These are phyloP conservation scores for Avena atlantica DNA, from an alignment of 176 grass and related monocot genomes.

Conservation along the genomic window DNA sequence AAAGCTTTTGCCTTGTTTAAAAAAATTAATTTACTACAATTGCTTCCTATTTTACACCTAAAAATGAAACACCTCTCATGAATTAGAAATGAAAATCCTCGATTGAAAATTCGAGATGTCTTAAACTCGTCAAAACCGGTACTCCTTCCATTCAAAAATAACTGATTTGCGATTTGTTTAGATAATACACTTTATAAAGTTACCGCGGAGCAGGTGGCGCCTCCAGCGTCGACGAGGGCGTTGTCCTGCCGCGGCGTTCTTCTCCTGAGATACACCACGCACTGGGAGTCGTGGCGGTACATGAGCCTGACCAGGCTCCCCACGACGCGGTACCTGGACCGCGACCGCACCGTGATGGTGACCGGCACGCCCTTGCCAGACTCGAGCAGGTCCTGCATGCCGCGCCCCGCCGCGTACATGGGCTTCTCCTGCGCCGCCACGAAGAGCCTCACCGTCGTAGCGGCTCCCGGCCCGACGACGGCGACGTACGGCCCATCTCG, in stretches of 20 bases:
- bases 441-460: conserved; percentile 44
- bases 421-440: conserved; percentile 75
- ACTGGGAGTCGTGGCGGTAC: conserved; percentile 64
- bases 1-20: no score
- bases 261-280: conserved; percentile 60
- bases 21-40: no score
- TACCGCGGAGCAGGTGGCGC: conserved; percentile 47
- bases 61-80: no score
- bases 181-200: neutral
- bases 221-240: conserved; percentile 40
- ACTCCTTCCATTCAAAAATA: no score
- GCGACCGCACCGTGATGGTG: conserved; percentile 53
- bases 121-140: neutral
- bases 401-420: conserved; percentile 81
- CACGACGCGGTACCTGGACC: conserved; percentile 61
- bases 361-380: conserved; percentile 62
- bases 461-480: conserved; percentile 7
- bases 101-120: neutral
- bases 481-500: conserved; percentile 56
- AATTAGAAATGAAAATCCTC: no score
- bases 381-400: conserved; percentile 85
- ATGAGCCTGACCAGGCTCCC: conserved; percentile 57
- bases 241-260: conserved; percentile 36
- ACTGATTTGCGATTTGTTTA: no score
- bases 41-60: no score